Base-by-base conservation (phyloP, 106 monocot species). In the Gastrodia elata region DNA sequence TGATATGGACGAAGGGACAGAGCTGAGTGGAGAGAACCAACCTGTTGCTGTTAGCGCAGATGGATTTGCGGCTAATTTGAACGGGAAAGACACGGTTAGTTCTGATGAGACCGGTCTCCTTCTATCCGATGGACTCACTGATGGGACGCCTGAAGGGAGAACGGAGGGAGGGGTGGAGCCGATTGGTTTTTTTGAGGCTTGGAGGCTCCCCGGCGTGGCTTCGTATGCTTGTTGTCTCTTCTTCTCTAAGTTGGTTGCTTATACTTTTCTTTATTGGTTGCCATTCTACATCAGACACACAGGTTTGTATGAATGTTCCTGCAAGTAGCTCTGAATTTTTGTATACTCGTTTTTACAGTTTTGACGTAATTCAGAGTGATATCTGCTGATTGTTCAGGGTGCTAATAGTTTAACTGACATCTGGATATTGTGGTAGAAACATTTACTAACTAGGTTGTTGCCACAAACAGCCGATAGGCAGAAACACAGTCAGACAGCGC, bases 171-270 rank as follows among this genome's bases (percentile, higher is more conserved):
- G 68, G 35, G 74, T 24, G 59, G 34, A 55, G 11, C 88, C 90
- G 0, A 93, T 93, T 71, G 90, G 97, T 2, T 93, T 97, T 43
- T n/a, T 86, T 56, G 97, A 97, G 71, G 97, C 97, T 6, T 93
- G 97, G 97, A 84, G 71, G 77, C 64, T 97, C 71, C 97, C 92
- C 0, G 82, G 93, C 0, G 97, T 97, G 3, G 90, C 93, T 0
- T 84, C 90, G 0, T 97, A 68, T 82, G 86, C 92, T 8, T 88
- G 82, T 56, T 90, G 90, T 78, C 84, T 97, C 52, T 97, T 97
- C 83, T 97, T 97, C 82, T 90, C 90, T 16, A 97, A 97, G 81
- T 86, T 97, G n/a, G 92, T 97, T 9, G 90, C 93, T 0, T 97
- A 97, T 72, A 97, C 90, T 0, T 93, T 97, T 71, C 86, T 97